Evolutionary conservation across 805 yeast species (phyloP), one percentile per base, ranked within the genome.

Genomic region (Yarrowia porcina): DNA sequence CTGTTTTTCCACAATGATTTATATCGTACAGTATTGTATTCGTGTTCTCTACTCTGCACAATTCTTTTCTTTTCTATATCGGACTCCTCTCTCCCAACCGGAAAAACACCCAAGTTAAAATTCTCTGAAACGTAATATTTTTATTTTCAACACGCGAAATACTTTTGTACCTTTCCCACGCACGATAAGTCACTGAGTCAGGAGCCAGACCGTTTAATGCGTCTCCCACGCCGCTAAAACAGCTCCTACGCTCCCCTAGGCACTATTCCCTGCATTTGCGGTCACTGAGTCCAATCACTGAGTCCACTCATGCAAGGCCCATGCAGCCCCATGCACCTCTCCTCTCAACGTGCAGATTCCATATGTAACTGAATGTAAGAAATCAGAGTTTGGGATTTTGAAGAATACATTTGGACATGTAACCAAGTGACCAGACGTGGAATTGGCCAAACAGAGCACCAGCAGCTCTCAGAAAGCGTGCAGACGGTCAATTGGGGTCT

Each of bases 21-120:
- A n/a, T n/a, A n/a, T n/a, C n/a, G n/a, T n/a, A n/a, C n/a, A n/a
- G n/a, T n/a, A n/a, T n/a, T n/a, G n/a, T n/a, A n/a, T n/a, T n/a
- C n/a, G n/a, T n/a, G n/a, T 36, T 17, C 20, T 25, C 8, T 25
- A 5, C 8, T 25, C 28, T 5, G 8, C 8, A 4, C 28, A 25
- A 25, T 25, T 25, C 28, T 25, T 25, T 25, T 25, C 25, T 41
- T 30, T 23, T 12, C 13, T 17, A 4, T n/a, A n/a, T n/a, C n/a
- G n/a, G n/a, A n/a, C n/a, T n/a, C n/a, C n/a, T 23, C 36, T 12
- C 52, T 45, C 52, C 52, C 52, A 45, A 45, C 52, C 52, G 52
- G 52, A 45, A 45, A 45, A 45, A 45, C 36, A 45, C 36, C 30
- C 23, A 32, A 10, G 8, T 45, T 28, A 45, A 45, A 44, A 45